Conservation (phyloP, 2,329 filamentous ascomycete species). For the Claviceps lovelessii region DNA sequence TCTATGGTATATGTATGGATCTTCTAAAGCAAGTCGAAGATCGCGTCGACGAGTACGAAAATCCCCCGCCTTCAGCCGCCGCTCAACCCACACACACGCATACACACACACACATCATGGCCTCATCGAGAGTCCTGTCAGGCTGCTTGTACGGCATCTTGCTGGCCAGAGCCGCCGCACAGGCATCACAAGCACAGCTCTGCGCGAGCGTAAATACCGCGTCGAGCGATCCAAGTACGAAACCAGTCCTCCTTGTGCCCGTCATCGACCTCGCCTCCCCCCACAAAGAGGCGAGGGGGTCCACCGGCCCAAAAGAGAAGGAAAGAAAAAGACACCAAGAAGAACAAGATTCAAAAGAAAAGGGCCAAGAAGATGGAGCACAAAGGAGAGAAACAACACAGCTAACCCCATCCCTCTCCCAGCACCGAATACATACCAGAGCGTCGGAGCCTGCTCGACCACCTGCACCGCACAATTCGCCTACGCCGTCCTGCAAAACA, state of each 20-base stretch:
- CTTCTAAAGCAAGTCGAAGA: conserved; percentile 52
- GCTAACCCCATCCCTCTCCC: background rate
- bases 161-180: background rate
- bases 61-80: conserved; percentile 23
- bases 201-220: conserved; percentile 2
- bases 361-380: background rate
- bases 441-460: background rate
- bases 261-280: no score
- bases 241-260: background rate
- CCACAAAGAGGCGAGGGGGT: no score
- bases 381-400: background rate
- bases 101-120: background rate
- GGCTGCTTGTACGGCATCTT: background rate
- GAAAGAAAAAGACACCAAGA: background rate
- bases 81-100: conserved; percentile 3
- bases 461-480: conserved; percentile 2
- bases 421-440: conserved; percentile 2
- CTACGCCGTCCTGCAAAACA: conserved; percentile 1
- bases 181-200: conserved; percentile 4
- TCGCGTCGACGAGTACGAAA: conserved; percentile 50
- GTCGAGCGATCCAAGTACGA: background rate
- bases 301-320: background rate
- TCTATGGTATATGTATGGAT: conserved; percentile 54
- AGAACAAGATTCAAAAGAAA: background rate
- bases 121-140: background rate